Evolutionary conservation across 441 rosid species (phyloP), one percentile per base, ranked within the genome.

Genomic region (Melastoma candidum): DNA sequence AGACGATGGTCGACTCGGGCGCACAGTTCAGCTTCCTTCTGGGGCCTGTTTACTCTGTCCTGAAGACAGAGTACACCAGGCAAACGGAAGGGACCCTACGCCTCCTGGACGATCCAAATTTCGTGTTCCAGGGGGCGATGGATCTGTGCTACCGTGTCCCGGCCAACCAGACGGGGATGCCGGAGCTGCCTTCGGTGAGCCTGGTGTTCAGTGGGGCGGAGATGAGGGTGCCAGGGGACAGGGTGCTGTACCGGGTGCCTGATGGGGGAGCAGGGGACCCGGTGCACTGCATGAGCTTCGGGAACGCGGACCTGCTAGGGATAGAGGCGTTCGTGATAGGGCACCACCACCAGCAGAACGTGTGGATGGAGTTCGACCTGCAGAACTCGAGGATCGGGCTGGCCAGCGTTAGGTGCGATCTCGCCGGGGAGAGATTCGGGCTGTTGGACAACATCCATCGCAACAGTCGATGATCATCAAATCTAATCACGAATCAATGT

Each of bases 1-100:
- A 89, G 60, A 89, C 97, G 14, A 89, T 89, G 95, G 88, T 89
- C 11, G 95, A 89, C 56, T 89, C 95, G 45, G 95, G 97, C 43
- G 80, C 97, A 17, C 97, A 89, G 58, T 89, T 89, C 70, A 80
- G 84, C 11, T 89, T 80, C 85, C 68, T 89, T 22, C 83, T 89
- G 1, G 95, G 95, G 7, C 87, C 89, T 51, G 94, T 78, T 63
- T 89, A 89, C 71, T 63, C 67, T 1, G 88, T 82, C 0, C 71
- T 89, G 43, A 67, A 74, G 51, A 41, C 65, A 44, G 95, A 84
- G 58, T 86, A n/a, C 14, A 17, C 44, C 25, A 52, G 36, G 36
- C 55, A 52, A 52, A 52, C 44, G 29, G 44, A 44, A 26, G 55
- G 82, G 26, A 46, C 72, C 1, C 51, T 89, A 43, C 65, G 53